phyloP scores from a whole-genome alignment of 2,329 filamentous ascomycete genomes.

The Hysterium pulicare region DNA sequence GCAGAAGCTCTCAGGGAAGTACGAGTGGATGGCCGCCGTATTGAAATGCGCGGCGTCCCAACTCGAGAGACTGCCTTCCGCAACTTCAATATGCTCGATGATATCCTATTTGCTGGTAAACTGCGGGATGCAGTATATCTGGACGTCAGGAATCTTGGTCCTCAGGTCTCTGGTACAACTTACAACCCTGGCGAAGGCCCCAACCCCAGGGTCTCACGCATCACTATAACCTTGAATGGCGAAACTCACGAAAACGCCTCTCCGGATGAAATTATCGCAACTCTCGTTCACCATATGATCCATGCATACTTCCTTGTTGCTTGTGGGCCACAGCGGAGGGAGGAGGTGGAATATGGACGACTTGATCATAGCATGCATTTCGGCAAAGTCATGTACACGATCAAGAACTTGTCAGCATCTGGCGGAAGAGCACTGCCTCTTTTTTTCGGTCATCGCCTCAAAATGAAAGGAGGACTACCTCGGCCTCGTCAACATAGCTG shows the following conservation, averaged over 20 bases:
- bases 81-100: constrained; percentile 37
- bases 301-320: constrained; percentile 45
- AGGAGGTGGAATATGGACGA: constrained; percentile 31
- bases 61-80: constrained; percentile 25
- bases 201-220: constrained; percentile 24
- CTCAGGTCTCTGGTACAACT: constrained; percentile 34
- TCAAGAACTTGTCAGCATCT: constrained; percentile 30
- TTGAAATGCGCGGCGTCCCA: constrained; percentile 14
- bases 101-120: constrained; percentile 35
- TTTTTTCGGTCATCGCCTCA: constrained; percentile 28
- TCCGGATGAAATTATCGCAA: constrained; percentile 34
- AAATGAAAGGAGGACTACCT: neutral
- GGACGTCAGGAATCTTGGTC: constrained; percentile 21
- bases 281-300: constrained; percentile 45
- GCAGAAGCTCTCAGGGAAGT: constrained; percentile 16
- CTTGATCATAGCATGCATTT: constrained; percentile 39
- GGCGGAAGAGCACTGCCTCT: constrained; percentile 28
- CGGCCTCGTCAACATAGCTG: too few relatives aligned
- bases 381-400: constrained; percentile 38
- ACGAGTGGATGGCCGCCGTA: constrained; percentile 11
- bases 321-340: constrained; percentile 35
- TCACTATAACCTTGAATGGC: constrained; percentile 36
- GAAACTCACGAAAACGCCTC: constrained; percentile 19
- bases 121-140: constrained; percentile 38
- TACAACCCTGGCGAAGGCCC: constrained; percentile 27